Evolutionary conservation across 2,329 filamentous ascomycete genomes (phyloP).

Genomic region (Orbilia blumenaviensis): DNA sequence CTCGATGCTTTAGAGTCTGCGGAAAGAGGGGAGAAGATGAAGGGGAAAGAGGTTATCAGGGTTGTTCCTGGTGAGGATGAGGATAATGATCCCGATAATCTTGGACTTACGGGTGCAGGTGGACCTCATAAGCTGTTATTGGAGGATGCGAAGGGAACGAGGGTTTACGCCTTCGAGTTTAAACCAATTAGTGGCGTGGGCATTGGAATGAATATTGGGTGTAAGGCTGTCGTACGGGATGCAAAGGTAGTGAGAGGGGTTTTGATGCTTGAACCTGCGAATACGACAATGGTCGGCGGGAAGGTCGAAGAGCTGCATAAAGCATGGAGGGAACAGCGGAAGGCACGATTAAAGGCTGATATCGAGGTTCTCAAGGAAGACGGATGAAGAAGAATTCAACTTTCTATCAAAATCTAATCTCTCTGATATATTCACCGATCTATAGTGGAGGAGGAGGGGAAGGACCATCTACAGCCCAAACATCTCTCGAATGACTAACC

Average conservation of each 20-base stretch:
- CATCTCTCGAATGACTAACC: conserved; percentile 43
- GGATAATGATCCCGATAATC: conserved; percentile 38
- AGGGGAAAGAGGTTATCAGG: conserved; percentile 82
- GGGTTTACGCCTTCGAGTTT: conserved; percentile 77
- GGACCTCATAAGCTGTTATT: conserved; percentile 82
- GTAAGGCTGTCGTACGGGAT: conserved; percentile 78
- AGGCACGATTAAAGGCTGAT: conserved; percentile 73
- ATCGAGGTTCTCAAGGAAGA: conserved; percentile 61
- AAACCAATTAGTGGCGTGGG: conserved; percentile 72
- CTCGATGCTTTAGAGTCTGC: conserved; percentile 80
- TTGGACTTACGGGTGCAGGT: conserved; percentile 49
- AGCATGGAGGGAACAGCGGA: conserved; percentile 76
- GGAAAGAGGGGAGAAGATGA: conserved; percentile 76
- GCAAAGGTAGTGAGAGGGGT: conserved; percentile 75
- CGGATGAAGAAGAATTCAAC: conserved; percentile 5
- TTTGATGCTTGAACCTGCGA: conserved; percentile 77
- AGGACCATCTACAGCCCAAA: conserved; percentile 21
- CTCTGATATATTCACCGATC: background rate
- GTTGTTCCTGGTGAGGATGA: conserved; percentile 69
- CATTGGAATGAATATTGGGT: conserved; percentile 76
- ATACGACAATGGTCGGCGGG: conserved; percentile 79
- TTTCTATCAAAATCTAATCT: conserved; percentile 2
- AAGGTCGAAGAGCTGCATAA: conserved; percentile 84
- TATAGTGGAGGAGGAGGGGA: background rate
- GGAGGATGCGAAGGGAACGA: conserved; percentile 78